phyloP scores from a whole-genome alignment of 805 yeast species.

The Ascoidea asiatica region DNA sequence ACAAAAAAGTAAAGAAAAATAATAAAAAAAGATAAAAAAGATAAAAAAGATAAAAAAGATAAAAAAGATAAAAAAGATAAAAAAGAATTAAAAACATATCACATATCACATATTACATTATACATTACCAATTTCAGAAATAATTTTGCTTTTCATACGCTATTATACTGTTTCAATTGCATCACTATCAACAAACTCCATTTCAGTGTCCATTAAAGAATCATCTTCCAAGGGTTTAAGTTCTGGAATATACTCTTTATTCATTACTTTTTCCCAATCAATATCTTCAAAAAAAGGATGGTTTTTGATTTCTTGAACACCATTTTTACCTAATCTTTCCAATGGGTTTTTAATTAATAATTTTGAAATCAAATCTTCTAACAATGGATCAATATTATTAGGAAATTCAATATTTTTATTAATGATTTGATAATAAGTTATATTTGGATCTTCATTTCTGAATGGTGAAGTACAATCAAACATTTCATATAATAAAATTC shows the following conservation, averaged over 20 bases:
- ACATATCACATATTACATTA: no score
- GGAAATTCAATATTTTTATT: conserved; percentile 87
- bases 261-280: conserved; percentile 62
- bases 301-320: conserved; percentile 61
- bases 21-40: no score
- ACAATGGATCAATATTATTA: conserved; percentile 62
- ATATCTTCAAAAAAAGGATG: conserved; percentile 69
- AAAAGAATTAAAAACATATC: no score
- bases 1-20: no score
- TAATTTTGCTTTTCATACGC: conserved; percentile 18
- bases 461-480: conserved; percentile 94
- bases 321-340: conserved; percentile 62
- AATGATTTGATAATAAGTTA: conserved; percentile 87
- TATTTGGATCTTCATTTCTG: conserved; percentile 84
- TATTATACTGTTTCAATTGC: conserved; percentile 15
- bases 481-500: conserved; percentile 90
- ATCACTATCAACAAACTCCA: conserved; percentile 25
- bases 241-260: conserved; percentile 79
- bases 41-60: no score
- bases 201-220: conserved; percentile 43
- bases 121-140: conserved; percentile 26
- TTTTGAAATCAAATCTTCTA: conserved; percentile 57
- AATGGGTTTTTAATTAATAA: conserved; percentile 52
- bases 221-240: conserved; percentile 72
- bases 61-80: no score